Evolutionary conservation across 2,329 filamentous ascomycete genomes (phyloP).

Genomic region (Hymenotorrendiella dingleyae): DNA sequence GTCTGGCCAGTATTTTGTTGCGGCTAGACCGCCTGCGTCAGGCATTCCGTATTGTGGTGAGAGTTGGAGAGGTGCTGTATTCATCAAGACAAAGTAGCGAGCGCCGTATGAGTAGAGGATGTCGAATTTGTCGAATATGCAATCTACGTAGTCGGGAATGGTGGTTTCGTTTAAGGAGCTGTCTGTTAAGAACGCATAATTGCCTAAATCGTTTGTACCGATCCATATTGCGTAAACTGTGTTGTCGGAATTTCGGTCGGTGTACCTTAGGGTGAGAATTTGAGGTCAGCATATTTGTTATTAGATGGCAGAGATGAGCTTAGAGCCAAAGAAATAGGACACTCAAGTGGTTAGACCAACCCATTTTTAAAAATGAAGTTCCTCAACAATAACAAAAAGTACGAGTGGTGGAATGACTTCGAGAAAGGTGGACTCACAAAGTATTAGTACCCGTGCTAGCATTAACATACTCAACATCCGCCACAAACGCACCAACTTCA

Average conservation of each 20-base stretch:
- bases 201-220: conserved; percentile 73
- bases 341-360: too few species aligned
- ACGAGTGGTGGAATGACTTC: too few species aligned
- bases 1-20: conserved; percentile 40
- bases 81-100: conserved; percentile 67
- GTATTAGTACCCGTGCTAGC: conserved; percentile 29
- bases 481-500: conserved; percentile 51
- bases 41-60: conserved; percentile 57
- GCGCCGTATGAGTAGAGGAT: conserved; percentile 59
- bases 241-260: conserved; percentile 43
- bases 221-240: conserved; percentile 76
- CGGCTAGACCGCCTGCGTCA: conserved; percentile 36
- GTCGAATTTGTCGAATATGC: conserved; percentile 59
- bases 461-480: conserved; percentile 38
- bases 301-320: too few species aligned
- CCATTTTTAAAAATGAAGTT: too few species aligned
- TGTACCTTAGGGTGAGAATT: too few species aligned
- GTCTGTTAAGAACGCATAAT: conserved; percentile 59
- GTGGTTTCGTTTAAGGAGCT: conserved; percentile 51
- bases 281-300: too few species aligned
- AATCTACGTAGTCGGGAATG: conserved; percentile 60
- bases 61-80: conserved; percentile 61
- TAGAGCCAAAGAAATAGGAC: too few species aligned
- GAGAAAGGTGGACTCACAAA: too few species aligned
- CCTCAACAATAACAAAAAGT: too few species aligned